These are phyloP conservation scores for Monosporascus sp. DNA, from an alignment of 2,329 filamentous ascomycete species.

Conservation along the genomic window DNA sequence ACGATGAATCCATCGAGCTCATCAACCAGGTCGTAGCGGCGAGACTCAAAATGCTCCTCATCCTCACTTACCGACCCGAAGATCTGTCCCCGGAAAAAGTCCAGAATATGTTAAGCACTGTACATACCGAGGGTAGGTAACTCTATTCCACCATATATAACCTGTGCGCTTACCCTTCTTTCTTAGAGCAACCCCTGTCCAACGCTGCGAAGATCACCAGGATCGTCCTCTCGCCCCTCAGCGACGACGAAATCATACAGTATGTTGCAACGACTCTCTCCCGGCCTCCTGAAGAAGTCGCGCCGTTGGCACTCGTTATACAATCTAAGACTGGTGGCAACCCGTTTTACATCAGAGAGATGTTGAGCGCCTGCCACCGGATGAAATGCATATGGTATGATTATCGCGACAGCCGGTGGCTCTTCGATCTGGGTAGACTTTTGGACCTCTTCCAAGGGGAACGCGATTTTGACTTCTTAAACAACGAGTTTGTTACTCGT, in stretches of 20 bases:
- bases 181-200: slow-evolving; percentile 37
- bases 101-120: slow-evolving; percentile 48
- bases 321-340: slow-evolving; percentile 87
- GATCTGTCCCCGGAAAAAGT: slow-evolving; percentile 55
- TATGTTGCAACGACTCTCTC: slow-evolving; percentile 82
- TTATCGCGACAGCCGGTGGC: slow-evolving; percentile 77
- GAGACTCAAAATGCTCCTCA: slow-evolving; percentile 75
- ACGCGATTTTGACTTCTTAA: slow-evolving; percentile 72
- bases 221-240: slow-evolving; percentile 68
- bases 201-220: slow-evolving; percentile 58
- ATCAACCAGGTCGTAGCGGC: slow-evolving; percentile 75
- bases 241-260: slow-evolving; percentile 72
- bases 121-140: slow-evolving; percentile 46
- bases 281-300: slow-evolving; percentile 64
- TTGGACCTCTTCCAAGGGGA: slow-evolving; percentile 81
- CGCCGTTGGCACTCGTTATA: slow-evolving; percentile 76
- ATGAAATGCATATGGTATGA: slow-evolving; percentile 90
- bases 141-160: not conserved
- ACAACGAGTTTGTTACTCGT: slow-evolving; percentile 76
- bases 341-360: slow-evolving; percentile 86
- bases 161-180: slow-evolving; percentile 7
- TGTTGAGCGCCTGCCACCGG: slow-evolving; percentile 80
- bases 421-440: slow-evolving; percentile 78
- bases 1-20: slow-evolving; percentile 80
- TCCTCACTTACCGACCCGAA: slow-evolving; percentile 70